Percentiles rank a stretch among this genome's conserved stretches.
Conservation (phyloP, 305 asterid species). For the Fraxinus sp. region DNA sequence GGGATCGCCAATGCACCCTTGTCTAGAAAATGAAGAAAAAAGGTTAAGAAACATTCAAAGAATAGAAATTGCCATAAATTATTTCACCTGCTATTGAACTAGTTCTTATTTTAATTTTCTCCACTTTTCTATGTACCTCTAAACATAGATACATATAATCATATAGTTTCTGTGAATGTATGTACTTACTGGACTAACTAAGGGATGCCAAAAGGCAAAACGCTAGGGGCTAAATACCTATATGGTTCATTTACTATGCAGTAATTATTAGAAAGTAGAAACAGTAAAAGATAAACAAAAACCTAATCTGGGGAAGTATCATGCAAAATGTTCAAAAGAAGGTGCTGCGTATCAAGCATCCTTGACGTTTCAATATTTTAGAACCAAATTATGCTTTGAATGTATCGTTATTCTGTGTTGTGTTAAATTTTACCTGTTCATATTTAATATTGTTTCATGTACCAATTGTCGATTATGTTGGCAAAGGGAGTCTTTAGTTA, state of each 20-base stretch:
- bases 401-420: not conserved
- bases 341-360: not conserved
- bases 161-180: not conserved
- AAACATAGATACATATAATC: not conserved
- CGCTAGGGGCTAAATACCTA: not conserved
- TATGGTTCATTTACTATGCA: not conserved
- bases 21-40: not conserved
- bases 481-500: not conserved
- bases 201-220: not conserved
- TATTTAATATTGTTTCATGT: not conserved
- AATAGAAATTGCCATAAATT: not conserved
- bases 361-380: not conserved
- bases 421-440: not conserved
- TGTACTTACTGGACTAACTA: not conserved
- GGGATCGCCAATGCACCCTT: not conserved
- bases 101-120: not conserved
- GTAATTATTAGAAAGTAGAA: not conserved
- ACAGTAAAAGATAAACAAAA: not conserved
- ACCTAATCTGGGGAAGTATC: not conserved
- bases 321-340: not conserved
- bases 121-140: not conserved
- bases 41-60: not conserved
- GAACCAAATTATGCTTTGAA: not conserved
- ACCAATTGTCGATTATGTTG: not conserved
- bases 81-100: not conserved